phyloP scores from a whole-genome alignment of 192 early-diverging fungal genomes.

The Linnemannia hyalina region DNA sequence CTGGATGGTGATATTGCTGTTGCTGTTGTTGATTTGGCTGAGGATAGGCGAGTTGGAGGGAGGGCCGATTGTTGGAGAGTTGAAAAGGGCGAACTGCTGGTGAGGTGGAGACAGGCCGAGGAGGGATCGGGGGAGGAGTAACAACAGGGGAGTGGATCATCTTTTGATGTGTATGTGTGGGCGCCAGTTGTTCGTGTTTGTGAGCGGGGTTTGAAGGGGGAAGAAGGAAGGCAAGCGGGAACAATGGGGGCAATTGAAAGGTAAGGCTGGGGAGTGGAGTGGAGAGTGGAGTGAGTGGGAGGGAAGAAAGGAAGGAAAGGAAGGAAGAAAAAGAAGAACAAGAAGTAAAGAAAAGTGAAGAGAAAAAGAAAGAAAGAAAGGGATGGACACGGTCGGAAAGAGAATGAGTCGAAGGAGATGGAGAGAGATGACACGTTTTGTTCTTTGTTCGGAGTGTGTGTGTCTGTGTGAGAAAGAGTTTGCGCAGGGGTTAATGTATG shows the following conservation, averaged over 20 bases:
- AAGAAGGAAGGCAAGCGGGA: not conserved
- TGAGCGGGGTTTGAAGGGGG: not conserved
- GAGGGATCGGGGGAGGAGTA: not conserved
- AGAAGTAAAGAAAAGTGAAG: not conserved
- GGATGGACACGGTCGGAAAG: not conserved
- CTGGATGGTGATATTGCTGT: not conserved
- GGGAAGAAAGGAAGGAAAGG: not conserved
- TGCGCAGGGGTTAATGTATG: not conserved
- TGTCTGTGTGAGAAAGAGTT: no score
- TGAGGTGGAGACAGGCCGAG: not conserved
- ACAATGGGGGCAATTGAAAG: not conserved
- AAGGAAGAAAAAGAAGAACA: not conserved
- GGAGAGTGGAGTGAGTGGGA: not conserved
- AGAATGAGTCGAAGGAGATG: conserved; percentile 2
- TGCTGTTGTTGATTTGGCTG: not conserved
- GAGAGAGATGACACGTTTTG: not conserved
- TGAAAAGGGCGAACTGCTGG: not conserved
- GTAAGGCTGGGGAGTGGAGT: not conserved
- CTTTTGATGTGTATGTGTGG: not conserved
- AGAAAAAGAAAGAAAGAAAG: not conserved
- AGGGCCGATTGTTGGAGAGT: not conserved
- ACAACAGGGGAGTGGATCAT: not conserved
- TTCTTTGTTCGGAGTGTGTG: no score
- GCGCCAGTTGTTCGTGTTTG: not conserved
- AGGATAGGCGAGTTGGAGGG: not conserved